These are phyloP conservation scores for Cutaneotrichosporon mucoides DNA, from an alignment of 1,284 basidiomycete genomes.

Conservation along the genomic window DNA sequence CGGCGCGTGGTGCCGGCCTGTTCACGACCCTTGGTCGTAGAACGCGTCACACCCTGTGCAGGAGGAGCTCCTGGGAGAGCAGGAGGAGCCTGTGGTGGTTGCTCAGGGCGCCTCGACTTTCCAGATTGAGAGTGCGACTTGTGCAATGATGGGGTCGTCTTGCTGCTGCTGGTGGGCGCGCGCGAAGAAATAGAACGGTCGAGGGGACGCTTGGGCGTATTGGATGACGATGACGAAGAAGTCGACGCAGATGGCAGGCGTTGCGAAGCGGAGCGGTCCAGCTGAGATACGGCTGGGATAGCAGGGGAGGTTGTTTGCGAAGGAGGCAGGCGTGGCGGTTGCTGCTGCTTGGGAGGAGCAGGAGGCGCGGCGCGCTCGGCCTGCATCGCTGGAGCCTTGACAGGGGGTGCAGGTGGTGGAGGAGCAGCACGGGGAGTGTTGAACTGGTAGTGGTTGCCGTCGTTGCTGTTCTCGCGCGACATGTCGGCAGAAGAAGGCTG, in stretches of 20 bases:
- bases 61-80: not conserved
- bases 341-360: not conserved
- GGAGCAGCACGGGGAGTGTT: slow-evolving; percentile 19
- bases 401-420: slow-evolving; percentile 8
- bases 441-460: slow-evolving; percentile 15
- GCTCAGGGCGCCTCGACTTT: slow-evolving; percentile 21
- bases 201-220: slow-evolving; percentile 30
- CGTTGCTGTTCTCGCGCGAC: slow-evolving; percentile 43
- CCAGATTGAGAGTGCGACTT: slow-evolving; percentile 41
- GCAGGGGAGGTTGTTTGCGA: slow-evolving; percentile 11
- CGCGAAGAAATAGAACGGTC: slow-evolving; percentile 52
- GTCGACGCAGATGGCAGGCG: not conserved
- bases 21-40: slow-evolving; percentile 22
- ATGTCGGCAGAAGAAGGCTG: slow-evolving; percentile 31
- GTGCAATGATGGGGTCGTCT: slow-evolving; percentile 29
- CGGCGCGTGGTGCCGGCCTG: slow-evolving; percentile 66
- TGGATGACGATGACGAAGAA: not conserved
- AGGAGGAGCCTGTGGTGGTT: slow-evolving; percentile 12
- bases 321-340: slow-evolving; percentile 13
- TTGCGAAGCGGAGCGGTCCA: slow-evolving; percentile 6
- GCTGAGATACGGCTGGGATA: not conserved
- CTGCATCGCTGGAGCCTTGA: slow-evolving; percentile 7
- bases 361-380: slow-evolving; percentile 17
- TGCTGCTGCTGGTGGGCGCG: slow-evolving; percentile 26
- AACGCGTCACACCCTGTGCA: slow-evolving; percentile 8